Evolutionary conservation across 1,284 basidiomycete species (phyloP), one percentile per base, ranked within the genome.

Genomic region (Hypsizygus ulmarius): DNA sequence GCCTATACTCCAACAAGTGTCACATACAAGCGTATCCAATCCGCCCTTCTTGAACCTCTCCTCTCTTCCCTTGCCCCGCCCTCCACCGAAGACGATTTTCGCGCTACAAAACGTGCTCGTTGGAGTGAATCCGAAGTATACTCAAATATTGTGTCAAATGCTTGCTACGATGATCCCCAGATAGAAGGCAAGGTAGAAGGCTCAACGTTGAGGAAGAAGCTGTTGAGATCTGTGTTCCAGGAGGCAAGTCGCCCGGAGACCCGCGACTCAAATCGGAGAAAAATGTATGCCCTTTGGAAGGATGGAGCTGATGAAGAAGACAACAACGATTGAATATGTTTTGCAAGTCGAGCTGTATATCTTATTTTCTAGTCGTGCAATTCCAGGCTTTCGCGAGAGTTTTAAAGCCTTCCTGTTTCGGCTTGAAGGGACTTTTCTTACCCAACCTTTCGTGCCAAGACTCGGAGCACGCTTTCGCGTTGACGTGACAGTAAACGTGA

Each of bases 231-330:
- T 16, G 58, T 95, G 46, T 95, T 96, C 62, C 79, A 84, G 25
- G 72, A 84, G 35, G 93, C 93, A 10, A 86, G 90, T 54, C 74
- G 81, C 39, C 75, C 82, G 50, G 79, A 83, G 33, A 86, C 90
- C 21, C 79, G 82, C 53, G 88, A 92, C 54, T 70, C 84, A 1
- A 93, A 90, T 65, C 77, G 94, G 56, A 74, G 88, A 64, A 87
- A 82, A 68, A 75, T 97, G 66, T 96, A 95, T 64, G 77, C 76
- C 7, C 67, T 94, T 19, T 96, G 91, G 79, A 84, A 85, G 59
- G 74, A 72, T 32, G 70, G 71, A 36, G 66, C 67, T 43, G 82
- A 79, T 16, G 78, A 81, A n/a, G 50, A 48, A 14, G 49, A 19
- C 38, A 52, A 51, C 16, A 52, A 52, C 28, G 37, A 45, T 27